These are phyloP conservation scores for Diaporthe batatas DNA, from an alignment of 2,329 filamentous ascomycete genomes.

Conservation along the genomic window DNA sequence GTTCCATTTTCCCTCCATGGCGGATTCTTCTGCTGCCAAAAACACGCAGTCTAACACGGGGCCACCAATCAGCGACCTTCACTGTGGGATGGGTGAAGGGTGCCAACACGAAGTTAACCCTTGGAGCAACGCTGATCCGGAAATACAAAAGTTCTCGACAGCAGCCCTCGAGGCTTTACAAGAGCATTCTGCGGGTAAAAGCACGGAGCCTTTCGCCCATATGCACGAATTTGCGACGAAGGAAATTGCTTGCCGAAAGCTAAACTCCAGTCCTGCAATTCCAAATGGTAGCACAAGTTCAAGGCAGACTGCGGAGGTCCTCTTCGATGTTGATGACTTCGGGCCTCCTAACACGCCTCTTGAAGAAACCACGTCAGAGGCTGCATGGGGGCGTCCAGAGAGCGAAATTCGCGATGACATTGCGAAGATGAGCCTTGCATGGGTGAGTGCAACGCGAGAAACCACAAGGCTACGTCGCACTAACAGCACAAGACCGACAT, in stretches of 20 bases:
- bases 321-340: conserved; percentile 3
- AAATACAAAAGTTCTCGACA: conserved; percentile 6
- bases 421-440: conserved; percentile 1
- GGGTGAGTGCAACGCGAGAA: background rate
- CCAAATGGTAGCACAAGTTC: background rate
- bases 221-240: background rate
- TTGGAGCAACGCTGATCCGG: conserved; percentile 4
- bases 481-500: background rate
- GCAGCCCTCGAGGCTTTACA: conserved; percentile 10
- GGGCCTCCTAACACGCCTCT: background rate
- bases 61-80: background rate
- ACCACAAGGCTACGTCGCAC: background rate
- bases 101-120: conserved; percentile 18
- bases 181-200: background rate
- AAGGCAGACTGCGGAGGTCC: background rate
- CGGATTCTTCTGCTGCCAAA: too few relatives aligned
- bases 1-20: background rate
- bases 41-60: background rate
- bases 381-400: too few relatives aligned
- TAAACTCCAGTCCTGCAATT: background rate
- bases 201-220: background rate
- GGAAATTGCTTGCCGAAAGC: conserved; percentile 12
- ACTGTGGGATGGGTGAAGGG: background rate
- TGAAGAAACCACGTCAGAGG: background rate
- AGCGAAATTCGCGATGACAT: background rate